Evolutionary conservation across 352 stramenopile genomes (phyloP), one percentile per base, ranked within the genome.

Genomic region (Phytophthora constricta): DNA sequence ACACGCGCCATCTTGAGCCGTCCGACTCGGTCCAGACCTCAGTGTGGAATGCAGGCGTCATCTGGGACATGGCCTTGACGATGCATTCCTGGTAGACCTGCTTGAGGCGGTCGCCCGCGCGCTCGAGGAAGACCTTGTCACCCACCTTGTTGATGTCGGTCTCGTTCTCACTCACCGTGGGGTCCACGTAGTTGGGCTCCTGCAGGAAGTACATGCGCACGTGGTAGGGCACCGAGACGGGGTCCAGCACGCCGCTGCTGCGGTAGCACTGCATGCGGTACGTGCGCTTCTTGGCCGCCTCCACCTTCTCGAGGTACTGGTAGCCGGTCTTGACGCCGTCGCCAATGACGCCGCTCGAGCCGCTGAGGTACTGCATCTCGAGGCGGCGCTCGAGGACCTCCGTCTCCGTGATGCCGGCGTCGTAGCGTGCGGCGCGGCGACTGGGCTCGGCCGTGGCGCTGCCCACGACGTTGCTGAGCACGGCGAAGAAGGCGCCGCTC

Each of bases 261-360:
- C 87, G 87, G 79, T 95, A 95, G 84, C 87, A 95, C 65, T 95
- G 87, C 62, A 95, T 82, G 50, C 87, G 83, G 78, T 92, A 92
- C 4, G 82, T 87, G 67, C 77, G 82, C 49, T 64, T 60, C 72
- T 93, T 91, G 37, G 68, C 64, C 13, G 58, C 39, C 62, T 93
- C 85, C 4, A 74, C 46, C 50, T 82, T 67, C 39, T 92, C 84
- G 2, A 94, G 63, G 54, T 90, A 80, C 65, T 94, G 84, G 73
- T 92, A 95, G 17, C 87, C 87, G 7, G 80, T 76, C 74, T 80
- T 89, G 62, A 95, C 87, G 57, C 87, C 87, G 52, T 95, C 87
- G 28, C 87, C 87, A 45, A 95, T 92, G 61, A 77, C 70, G 20
- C 89, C 84, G 54, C 69, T 76, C 19, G 76, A 89, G 62, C 80